Base-by-base conservation (phyloP, 2,329 filamentous ascomycete genomes). In the Trichoderma sp. region DNA sequence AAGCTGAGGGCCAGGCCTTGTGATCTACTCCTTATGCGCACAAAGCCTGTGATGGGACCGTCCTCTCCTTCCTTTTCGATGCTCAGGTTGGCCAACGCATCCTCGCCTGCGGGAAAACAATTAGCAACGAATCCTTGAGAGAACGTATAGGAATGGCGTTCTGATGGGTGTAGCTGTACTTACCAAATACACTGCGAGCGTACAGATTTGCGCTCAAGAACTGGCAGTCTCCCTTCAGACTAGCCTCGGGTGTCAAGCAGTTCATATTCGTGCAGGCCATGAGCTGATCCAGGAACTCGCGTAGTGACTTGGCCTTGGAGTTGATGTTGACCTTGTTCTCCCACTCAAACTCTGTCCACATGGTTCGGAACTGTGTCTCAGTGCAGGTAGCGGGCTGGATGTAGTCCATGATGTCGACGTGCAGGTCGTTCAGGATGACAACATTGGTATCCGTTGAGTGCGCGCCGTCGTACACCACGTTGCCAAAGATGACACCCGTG, bases 281-380 rank as follows among this genome's bases (percentile, higher is more conserved):
- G 69, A 99, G 84, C 78, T 97, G 91, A 73, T 92, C 90, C 71
- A 99, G 83, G 87, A 99, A 99, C 22, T 96, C 93, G 59, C 94
- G 89, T 70, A 99, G 84, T 32, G 88, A 91, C 84, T 94, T 97
- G 72, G 92, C 93, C 85, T 97, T 98, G 71, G 92, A 96, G 82
- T 97, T 97, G 83, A 99, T 98, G 83, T 99, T 99, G 80, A 99
- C 94, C 87, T 99, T 99, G 84, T 99, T 99, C 85, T 99, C 95
- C 95, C 95, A 99, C 79, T 99, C 95, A 73, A 99, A 99, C 78
- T 99, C 95, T 42, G 95, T 99, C 95, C 95, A 99, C 95, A 99
- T 99, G n/a, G 93, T 97, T 69, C 95, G 89, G 89, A 99, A 99
- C 76, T 98, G 93, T 12, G 94, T 97, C 84, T 99, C 95, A 5